Conservation (phyloP, 192 early-diverging fungal genomes). For the Backusella macrospora region DNA sequence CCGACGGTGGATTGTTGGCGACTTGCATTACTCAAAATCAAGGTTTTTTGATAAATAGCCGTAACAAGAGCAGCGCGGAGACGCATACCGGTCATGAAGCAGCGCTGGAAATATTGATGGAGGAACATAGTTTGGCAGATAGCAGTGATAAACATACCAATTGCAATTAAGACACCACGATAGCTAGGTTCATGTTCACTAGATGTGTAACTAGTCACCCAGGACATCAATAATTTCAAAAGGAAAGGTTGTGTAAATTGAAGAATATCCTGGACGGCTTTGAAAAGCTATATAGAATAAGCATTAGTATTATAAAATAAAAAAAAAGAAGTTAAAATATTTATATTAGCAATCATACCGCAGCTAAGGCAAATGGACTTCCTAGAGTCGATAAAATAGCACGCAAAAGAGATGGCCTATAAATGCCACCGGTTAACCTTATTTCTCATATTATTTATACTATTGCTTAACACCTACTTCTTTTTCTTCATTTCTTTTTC, state of each 20-base stretch:
- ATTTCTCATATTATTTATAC: neutral
- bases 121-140: conserved; percentile 76
- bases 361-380: conserved; percentile 68
- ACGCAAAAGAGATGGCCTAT: conserved; percentile 73
- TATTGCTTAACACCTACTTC: conserved; percentile 30
- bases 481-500: conserved; percentile 64
- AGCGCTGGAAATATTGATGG: conserved; percentile 90
- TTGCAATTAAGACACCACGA: conserved; percentile 82
- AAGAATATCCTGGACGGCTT: conserved; percentile 73
- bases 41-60: conserved; percentile 84
- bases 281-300: conserved; percentile 59
- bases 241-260: conserved; percentile 82
- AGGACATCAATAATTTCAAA: conserved; percentile 69
- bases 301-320: neutral
- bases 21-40: conserved; percentile 76
- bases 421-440: neutral
- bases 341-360: conserved; percentile 31
- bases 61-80: conserved; percentile 75
- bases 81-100: conserved; percentile 76
- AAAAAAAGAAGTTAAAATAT: neutral
- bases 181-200: conserved; percentile 61
- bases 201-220: conserved; percentile 63
- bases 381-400: conserved; percentile 68
- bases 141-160: conserved; percentile 76
- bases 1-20: conserved; percentile 82